Evolutionary conservation across 352 stramenopile genomes (phyloP).

Genomic region (Aphanomyces astaci): DNA sequence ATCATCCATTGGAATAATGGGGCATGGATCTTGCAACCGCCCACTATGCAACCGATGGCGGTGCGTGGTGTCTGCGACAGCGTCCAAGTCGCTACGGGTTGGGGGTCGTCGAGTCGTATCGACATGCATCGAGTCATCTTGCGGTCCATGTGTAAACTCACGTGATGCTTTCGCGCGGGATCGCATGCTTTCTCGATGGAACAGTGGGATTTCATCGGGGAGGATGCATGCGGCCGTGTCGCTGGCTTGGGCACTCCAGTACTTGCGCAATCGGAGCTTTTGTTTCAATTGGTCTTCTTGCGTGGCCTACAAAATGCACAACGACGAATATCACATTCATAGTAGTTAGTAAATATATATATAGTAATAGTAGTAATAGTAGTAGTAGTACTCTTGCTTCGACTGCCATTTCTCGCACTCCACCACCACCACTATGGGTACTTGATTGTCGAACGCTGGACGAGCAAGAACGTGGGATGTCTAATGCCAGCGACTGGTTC

Average conservation of each 20-base stretch:
- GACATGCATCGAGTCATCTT: background rate
- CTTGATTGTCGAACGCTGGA: no score
- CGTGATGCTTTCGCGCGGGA: background rate
- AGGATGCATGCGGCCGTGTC: background rate
- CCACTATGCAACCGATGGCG: background rate
- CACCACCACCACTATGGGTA: background rate
- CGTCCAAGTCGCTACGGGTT: background rate
- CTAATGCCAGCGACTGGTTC: background rate
- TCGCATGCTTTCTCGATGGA: background rate
- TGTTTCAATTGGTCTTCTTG: constrained; percentile 12
- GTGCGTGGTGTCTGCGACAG: background rate
- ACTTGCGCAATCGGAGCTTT: constrained; percentile 12
- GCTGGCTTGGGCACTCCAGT: background rate
- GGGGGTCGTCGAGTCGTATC: background rate
- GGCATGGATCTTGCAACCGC: background rate
- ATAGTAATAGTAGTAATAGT: no score
- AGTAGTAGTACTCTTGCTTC: background rate
- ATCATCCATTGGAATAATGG: background rate
- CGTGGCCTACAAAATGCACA: background rate
- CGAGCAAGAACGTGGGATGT: no score
- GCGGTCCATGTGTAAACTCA: background rate
- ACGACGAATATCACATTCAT: no score
- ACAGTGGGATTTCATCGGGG: background rate
- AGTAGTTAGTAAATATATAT: no score
- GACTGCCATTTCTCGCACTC: background rate